phyloP scores from a whole-genome alignment of 805 yeast genomes.

The Lipomyces sp. region DNA sequence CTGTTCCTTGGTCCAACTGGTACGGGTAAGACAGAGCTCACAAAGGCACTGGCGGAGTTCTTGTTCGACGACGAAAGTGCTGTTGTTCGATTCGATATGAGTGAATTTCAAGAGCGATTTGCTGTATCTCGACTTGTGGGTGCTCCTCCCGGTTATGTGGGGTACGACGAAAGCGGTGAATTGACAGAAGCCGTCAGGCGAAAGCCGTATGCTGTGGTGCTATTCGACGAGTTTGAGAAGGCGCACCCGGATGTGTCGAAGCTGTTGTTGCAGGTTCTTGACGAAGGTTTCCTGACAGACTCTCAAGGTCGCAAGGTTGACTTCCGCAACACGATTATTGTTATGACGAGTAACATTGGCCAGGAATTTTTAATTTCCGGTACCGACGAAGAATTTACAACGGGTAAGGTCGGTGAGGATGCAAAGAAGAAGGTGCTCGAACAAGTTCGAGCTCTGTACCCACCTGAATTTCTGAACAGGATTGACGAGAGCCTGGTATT shows the following conservation, averaged over 20 bases:
- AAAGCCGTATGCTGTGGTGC: conserved; percentile 89
- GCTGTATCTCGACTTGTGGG: conserved; percentile 90
- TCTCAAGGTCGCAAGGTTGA: conserved; percentile 94
- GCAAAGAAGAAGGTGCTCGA: conserved; percentile 67
- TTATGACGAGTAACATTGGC: conserved; percentile 96
- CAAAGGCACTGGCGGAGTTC: conserved; percentile 90
- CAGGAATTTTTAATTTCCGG: conserved; percentile 84
- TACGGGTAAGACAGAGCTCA: conserved; percentile 96
- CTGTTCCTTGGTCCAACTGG: conserved; percentile 98
- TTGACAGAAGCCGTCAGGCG: conserved; percentile 94
- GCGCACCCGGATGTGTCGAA: conserved; percentile 97
- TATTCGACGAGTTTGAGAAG: conserved; percentile 95
- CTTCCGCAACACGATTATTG: conserved; percentile 91
- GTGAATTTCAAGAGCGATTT: conserved; percentile 95
- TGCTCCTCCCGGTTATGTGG: conserved; percentile 98
- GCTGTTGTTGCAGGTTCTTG: conserved; percentile 85
- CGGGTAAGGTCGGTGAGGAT: conserved; percentile 58
- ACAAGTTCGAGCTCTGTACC: conserved; percentile 70
- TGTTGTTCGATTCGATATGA: conserved; percentile 93
- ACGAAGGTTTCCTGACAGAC: conserved; percentile 93
- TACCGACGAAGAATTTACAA: conserved; percentile 44
- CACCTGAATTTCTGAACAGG: conserved; percentile 95
- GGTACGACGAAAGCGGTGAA: conserved; percentile 93
- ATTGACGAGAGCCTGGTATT: conserved; percentile 92
- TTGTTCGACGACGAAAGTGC: conserved; percentile 86